phyloP scores from a whole-genome alignment of 1,284 basidiomycete species.

The Boletus smithii region DNA sequence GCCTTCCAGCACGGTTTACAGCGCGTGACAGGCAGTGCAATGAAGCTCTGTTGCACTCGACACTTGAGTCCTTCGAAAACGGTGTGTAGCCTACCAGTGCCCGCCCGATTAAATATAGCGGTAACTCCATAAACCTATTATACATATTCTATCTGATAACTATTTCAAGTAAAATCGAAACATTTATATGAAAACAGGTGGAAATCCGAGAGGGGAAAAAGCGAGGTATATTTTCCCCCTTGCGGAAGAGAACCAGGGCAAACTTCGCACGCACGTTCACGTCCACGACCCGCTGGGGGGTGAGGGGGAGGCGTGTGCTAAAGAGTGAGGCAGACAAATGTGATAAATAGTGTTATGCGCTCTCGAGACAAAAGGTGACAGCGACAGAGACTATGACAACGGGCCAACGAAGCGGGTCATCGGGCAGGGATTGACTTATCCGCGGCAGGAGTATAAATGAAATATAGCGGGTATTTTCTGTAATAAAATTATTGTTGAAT shows the following conservation, averaged over 20 bases:
- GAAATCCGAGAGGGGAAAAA: conserved; percentile 11
- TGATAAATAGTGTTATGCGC: neutral
- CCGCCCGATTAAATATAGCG: conserved; percentile 4
- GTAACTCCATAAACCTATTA: neutral
- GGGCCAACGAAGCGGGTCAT: neutral
- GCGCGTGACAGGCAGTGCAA: neutral
- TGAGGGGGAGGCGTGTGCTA: conserved; percentile 22
- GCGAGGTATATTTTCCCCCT: conserved; percentile 12
- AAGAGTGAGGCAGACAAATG: conserved; percentile 3
- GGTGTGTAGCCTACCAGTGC: neutral
- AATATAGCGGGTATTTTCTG: conserved; percentile 16
- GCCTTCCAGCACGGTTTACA: neutral
- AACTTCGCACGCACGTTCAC: conserved; percentile 31
- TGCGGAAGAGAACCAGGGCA: conserved; percentile 15
- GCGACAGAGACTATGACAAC: neutral
- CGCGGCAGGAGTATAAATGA: conserved; percentile 9
- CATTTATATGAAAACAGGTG: conserved; percentile 8
- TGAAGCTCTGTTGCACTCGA: neutral
- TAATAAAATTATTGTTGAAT: conserved; percentile 13
- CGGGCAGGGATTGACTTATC: neutral
- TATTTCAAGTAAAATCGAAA: neutral
- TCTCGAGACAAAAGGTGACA: neutral
- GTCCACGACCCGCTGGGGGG: conserved; percentile 14
- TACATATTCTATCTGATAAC: conserved; percentile 15
- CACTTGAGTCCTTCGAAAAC: neutral